Evolutionary conservation across 768 basidiomycete genomes (phyloP), one percentile per base, ranked within the genome.

Genomic region (Serpula lacrymans): DNA sequence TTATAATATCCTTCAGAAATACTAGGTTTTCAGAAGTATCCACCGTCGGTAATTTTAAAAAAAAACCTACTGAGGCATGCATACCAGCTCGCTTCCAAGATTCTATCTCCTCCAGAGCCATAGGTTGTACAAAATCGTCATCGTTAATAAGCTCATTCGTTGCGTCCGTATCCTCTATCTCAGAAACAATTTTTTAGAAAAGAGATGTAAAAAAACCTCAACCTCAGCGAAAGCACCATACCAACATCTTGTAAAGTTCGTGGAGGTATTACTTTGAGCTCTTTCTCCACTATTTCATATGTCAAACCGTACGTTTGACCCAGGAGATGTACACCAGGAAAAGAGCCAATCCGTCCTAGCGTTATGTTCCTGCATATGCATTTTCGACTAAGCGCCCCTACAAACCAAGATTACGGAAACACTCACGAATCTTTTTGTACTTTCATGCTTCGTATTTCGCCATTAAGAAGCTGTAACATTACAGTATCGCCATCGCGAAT

Each of bases 81-180:
- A 82, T 68, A 4, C 94, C 94, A 34, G 89, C 78, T 37, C 82
- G 77, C 56, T 94, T 90, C 43, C 97, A 63, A 6, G 75, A 70
- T 53, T 86, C 78, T 36, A 99, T 97, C 57, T 97, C 95, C 29
- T 78, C 80, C 20, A 79, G 61, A 2, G 88, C 88, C 43, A 97
- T 64, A 21, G 89, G 85, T 49, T 95, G 90, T 1, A 93, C 85
- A 39, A 80, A 78, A 53, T 82, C 75, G 3, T 82, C 86, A 46
- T 95, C 93, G 52, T 88, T 86, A 17, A 99, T 99, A 3, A 92
- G 74, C 55, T 99, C 93, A 53, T 99, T 99, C 3, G 93, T 99
- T 2, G 94, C 95, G 37, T 88, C 86, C 10, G 94, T 97, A 54
- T 97, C 95, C 80, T 94, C 95, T 95, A 51, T 13, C 13, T 59